Percentiles rank a stretch among this genome's conserved stretches.
These are phyloP conservation scores for Bacidia gigantensis DNA, from an alignment of 495 filamentous ascomycete species.

Conservation along the genomic window DNA sequence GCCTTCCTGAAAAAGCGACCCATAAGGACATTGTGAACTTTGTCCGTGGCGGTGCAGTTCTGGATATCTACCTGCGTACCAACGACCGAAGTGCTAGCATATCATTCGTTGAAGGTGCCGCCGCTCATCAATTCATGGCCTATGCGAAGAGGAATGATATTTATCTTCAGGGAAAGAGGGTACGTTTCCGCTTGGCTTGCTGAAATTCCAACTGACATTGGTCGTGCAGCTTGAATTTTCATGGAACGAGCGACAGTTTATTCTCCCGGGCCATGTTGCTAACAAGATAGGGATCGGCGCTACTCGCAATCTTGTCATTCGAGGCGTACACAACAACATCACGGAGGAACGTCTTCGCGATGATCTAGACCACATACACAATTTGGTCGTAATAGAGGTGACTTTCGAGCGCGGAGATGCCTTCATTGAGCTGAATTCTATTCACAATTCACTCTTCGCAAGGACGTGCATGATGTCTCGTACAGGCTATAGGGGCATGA, in stretches of 20 bases:
- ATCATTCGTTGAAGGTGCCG: constrained; percentile 53
- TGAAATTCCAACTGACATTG: constrained; percentile 16
- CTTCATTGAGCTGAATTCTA: constrained; percentile 61
- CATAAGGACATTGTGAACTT: constrained; percentile 53
- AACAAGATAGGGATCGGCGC: constrained; percentile 57
- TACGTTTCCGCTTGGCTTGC: constrained; percentile 26
- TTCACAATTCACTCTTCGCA: constrained; percentile 63
- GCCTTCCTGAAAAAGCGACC: constrained; percentile 48
- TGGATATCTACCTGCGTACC: constrained; percentile 54
- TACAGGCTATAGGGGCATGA: constrained; percentile 55
- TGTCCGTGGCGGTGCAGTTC: constrained; percentile 53
- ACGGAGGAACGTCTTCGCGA: constrained; percentile 53
- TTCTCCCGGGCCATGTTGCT: constrained; percentile 49
- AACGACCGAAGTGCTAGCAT: constrained; percentile 50
- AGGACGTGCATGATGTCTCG: constrained; percentile 69
- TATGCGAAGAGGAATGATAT: constrained; percentile 53
- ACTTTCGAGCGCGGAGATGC: constrained; percentile 42
- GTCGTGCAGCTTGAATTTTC: constrained; percentile 46
- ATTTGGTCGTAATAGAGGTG: constrained; percentile 56
- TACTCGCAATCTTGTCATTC: constrained; percentile 62
- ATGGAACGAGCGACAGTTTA: constrained; percentile 65
- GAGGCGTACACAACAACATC: constrained; percentile 39
- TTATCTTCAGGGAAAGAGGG: constrained; percentile 54
- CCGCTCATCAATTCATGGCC: constrained; percentile 49
- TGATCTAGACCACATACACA: constrained; percentile 73